phyloP scores from a whole-genome alignment of 2,329 filamentous ascomycete genomes.

The Calonectria leucothoes region DNA sequence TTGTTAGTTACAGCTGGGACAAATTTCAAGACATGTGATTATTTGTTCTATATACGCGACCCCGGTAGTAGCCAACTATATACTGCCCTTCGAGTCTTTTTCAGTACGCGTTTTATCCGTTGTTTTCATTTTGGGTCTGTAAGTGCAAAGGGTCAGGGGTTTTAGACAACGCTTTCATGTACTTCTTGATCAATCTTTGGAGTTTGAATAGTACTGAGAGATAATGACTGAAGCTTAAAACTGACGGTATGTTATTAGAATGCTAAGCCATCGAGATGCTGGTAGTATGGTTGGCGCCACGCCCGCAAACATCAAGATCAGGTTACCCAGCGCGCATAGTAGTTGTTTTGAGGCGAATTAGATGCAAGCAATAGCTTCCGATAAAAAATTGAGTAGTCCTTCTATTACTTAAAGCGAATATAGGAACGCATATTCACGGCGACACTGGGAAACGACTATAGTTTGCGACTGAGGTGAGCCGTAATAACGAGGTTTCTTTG shows the following conservation, averaged over 20 bases:
- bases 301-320: background rate
- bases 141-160: background rate
- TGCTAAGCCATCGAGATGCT: background rate
- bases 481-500: too few relatives aligned
- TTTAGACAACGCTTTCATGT: background rate
- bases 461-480: background rate
- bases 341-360: background rate
- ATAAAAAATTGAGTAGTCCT: background rate
- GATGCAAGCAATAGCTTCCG: background rate
- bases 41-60: too few relatives aligned
- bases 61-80: too few relatives aligned
- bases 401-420: background rate
- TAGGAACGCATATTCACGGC: background rate
- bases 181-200: background rate
- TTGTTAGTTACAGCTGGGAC: too few relatives aligned
- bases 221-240: background rate
- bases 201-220: background rate
- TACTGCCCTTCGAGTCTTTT: too few relatives aligned
- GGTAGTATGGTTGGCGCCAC: background rate
- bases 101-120: too few relatives aligned
- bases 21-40: too few relatives aligned
- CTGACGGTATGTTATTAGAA: background rate
- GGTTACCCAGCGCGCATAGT: background rate
- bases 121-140: background rate
- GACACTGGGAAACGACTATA: background rate